phyloP scores from a whole-genome alignment of 83 land plant species.

The Larix sibirica region DNA sequence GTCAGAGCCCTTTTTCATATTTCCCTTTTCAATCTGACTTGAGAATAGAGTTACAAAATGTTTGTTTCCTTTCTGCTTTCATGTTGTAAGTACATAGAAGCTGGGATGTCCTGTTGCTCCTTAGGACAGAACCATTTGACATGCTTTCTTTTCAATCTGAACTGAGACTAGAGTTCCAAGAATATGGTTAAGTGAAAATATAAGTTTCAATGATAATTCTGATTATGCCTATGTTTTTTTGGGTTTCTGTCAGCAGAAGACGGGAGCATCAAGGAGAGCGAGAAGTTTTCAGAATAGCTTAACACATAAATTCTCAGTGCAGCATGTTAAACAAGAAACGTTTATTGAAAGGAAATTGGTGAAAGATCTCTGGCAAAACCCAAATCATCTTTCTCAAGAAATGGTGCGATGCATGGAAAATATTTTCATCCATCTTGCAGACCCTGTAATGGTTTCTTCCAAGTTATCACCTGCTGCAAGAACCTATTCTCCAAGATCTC shows the following conservation, averaged over 20 bases:
- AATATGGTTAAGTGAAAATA: neutral
- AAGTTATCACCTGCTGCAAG: conserved; percentile 29
- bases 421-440: conserved; percentile 70
- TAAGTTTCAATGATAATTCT: neutral
- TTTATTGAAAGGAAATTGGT: conserved; percentile 3
- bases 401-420: conserved; percentile 85
- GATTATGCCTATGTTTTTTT: neutral
- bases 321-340: conserved; percentile 5
- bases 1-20: too few relatives aligned
- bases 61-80: neutral
- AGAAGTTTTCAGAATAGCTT: neutral
- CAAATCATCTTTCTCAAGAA: conserved; percentile 76
- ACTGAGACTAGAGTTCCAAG: neutral
- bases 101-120: neutral
- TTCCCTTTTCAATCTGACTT: neutral
- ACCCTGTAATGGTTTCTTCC: conserved; percentile 31
- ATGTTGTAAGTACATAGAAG: neutral
- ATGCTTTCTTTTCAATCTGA: neutral
- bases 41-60: neutral
- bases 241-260: neutral
- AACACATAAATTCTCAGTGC: neutral
- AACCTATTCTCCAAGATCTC: conserved; percentile 43
- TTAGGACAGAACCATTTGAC: neutral
- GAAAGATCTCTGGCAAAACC: conserved; percentile 43
- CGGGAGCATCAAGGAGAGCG: neutral